phyloP scores from a whole-genome alignment of 2,329 filamentous ascomycete species.

The Stachybotrys elegans region DNA sequence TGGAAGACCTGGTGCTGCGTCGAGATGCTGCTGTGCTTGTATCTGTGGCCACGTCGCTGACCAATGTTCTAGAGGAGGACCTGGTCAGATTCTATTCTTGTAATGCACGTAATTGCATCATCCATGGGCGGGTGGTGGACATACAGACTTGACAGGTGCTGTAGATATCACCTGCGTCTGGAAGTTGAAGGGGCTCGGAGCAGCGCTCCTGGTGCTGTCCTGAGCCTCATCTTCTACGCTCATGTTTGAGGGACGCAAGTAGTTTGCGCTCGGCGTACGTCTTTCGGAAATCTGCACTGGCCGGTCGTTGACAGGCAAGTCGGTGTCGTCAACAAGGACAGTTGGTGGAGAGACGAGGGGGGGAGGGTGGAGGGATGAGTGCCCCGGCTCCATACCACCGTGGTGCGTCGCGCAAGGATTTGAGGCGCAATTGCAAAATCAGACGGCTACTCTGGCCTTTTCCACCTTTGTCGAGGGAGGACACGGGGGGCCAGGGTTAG shows the following conservation, averaged over 20 bases:
- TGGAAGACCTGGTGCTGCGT: slow-evolving; percentile 89
- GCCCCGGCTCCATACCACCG: background rate
- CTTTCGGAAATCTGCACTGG: no score
- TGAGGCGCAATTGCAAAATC: no score
- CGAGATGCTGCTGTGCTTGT: slow-evolving; percentile 94
- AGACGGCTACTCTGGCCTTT: no score
- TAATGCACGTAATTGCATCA: background rate
- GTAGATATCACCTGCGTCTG: slow-evolving; percentile 75
- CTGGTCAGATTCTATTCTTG: slow-evolving; percentile 6
- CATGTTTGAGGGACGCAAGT: slow-evolving; percentile 20
- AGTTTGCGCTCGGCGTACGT: no score
- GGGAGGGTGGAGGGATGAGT: background rate
- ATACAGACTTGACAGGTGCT: slow-evolving; percentile 70
- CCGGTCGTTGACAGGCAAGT: no score
- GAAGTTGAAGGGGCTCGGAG: slow-evolving; percentile 79
- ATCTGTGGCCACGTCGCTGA: slow-evolving; percentile 90
- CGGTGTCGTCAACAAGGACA: slow-evolving; percentile 16
- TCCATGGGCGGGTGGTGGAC: slow-evolving; percentile 18
- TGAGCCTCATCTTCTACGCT: slow-evolving; percentile 10
- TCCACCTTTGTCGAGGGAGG: no score
- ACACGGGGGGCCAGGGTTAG: no score
- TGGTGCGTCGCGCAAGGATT: no score
- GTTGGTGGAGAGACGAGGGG: slow-evolving; percentile 6
- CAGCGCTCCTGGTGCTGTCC: slow-evolving; percentile 8
- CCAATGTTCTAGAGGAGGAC: slow-evolving; percentile 65